Evolutionary conservation across 2,329 filamentous ascomycete species (phyloP), one percentile per base, ranked within the genome.

Genomic region (Diaporthe sp.): DNA sequence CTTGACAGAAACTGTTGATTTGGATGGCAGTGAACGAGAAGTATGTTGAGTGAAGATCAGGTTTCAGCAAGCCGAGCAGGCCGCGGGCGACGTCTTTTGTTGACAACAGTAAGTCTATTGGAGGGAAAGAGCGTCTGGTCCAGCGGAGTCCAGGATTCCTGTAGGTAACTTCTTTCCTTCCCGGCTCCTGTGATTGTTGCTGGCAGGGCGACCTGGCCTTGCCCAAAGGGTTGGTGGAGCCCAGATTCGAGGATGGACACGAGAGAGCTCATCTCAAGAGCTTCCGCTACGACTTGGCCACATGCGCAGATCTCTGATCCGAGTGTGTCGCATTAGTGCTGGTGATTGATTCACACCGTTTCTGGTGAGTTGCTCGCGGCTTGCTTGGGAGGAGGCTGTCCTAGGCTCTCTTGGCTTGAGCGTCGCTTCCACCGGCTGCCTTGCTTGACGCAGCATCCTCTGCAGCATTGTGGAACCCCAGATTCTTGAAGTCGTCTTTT

Each of bases 401-500:
- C 56, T 71, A 71, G 79, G 58, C 79, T 80, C 70, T 80, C 83
- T 78, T 83, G 47, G n/a, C 44, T n/a, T 71, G 66, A n/a, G 66
- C 35, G 80, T 25, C 81, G 77, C 59, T 80, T 42, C 22, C 71
- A 75, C 59, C 68, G 19, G 71, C 65, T 42, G 79, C 77, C 55
- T 80, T 75, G 30, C 77, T 79, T n/a, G 81, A 77, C 1, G 82
- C 80, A 19, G 50, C 44, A 25, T 82, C 81, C 30, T 77, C 73
- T 13, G 77, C 59, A 39, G 78, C 65, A 39, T 90, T 88, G 8
- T 87, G 85, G 79, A 97, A 97, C 0, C 97, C 97, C 53, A 99
- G 86, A 81, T 99, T 99, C 83, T 94, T 95, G 84, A 98, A 97
- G 75, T 97, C 94, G 81, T 99, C 97, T 78, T 91, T 94, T 10